These are phyloP conservation scores for Aspergillus incahuasiensis DNA, from an alignment of 495 filamentous ascomycete species.

Conservation along the genomic window DNA sequence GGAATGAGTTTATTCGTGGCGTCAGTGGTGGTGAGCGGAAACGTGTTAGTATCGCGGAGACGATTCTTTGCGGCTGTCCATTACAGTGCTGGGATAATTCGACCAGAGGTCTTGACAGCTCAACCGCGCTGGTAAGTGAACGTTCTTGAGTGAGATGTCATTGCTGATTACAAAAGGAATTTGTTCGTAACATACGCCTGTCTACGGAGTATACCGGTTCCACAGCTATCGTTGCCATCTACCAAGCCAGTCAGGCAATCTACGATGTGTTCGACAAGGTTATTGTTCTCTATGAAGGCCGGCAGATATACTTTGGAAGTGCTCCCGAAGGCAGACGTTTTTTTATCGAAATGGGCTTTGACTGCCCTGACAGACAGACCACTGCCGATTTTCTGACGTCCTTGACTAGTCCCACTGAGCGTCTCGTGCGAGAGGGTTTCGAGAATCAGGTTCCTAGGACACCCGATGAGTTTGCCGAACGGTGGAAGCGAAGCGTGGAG, in stretches of 20 bases:
- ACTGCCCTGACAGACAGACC: conserved; percentile 67
- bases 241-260: conserved; percentile 73
- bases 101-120: conserved; percentile 74
- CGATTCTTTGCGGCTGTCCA: conserved; percentile 56
- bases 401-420: conserved; percentile 66
- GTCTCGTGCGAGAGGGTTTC: conserved; percentile 58
- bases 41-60: conserved; percentile 76
- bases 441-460: conserved; percentile 64
- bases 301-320: conserved; percentile 76
- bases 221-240: conserved; percentile 74
- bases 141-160: not conserved
- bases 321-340: conserved; percentile 59
- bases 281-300: conserved; percentile 73
- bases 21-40: conserved; percentile 81
- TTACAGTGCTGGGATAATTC: conserved; percentile 80
- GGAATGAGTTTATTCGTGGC: conserved; percentile 75
- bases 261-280: conserved; percentile 79
- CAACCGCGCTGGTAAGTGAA: conserved; percentile 55
- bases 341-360: conserved; percentile 71
- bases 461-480: conserved; percentile 68
- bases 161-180: conserved; percentile 42
- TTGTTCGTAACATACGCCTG: conserved; percentile 62
- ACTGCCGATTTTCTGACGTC: conserved; percentile 80
- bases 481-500: conserved; percentile 72
- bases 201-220: conserved; percentile 60